Base-by-base conservation (phyloP, 2,329 filamentous ascomycete genomes). In the Trichophyton equinum region DNA sequence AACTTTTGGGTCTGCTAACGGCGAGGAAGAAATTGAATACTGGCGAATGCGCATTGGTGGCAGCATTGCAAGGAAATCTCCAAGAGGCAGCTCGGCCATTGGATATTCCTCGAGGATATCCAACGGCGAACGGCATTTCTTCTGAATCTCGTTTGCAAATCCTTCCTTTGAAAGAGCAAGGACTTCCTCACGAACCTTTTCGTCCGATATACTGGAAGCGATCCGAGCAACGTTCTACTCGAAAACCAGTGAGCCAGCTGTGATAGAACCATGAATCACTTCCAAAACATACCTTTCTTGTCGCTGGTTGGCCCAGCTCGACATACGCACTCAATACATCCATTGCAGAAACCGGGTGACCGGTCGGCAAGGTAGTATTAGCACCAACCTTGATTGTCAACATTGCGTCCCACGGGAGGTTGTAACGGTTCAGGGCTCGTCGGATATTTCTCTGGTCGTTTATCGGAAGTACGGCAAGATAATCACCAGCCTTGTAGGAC, bases 291-390 rank as follows among this genome's bases (percentile, higher is more conserved):
- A 55, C 51, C 51, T 36, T 55, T 36, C 27, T 27, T 0, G 51
- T 55, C 18, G 51, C 51, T 27, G 51, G 51, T 27, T 55, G 51
- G 51, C 51, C 51, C 25, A 55, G 27, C 18, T 55, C 51, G 9
- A 55, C 51, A 55, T 55, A 55, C 20, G 51, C 51, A 36, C 51
- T 55, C 51, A 55, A 18, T n/a, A 55, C 51, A 38, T 55, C 51
- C 51, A 55, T 55, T 33, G 51, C 51, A 9, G 51, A 55, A 11
- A 55, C 51, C 1, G 51, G 51, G 51, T 55, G 51, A 8, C 51
- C 51, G 27, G 51, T 55, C 20, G 51, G 51, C 25, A 55, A 27
- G 15, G 51, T 55, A 4, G 51, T 55, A 27, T 55, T 55, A 6
- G 51, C 25, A 3, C 51, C 51, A 36, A 55, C 51, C 51, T 25